Conservation (phyloP, 202 grass and related monocot species). For the Miscanthus sacchariflorus region DNA sequence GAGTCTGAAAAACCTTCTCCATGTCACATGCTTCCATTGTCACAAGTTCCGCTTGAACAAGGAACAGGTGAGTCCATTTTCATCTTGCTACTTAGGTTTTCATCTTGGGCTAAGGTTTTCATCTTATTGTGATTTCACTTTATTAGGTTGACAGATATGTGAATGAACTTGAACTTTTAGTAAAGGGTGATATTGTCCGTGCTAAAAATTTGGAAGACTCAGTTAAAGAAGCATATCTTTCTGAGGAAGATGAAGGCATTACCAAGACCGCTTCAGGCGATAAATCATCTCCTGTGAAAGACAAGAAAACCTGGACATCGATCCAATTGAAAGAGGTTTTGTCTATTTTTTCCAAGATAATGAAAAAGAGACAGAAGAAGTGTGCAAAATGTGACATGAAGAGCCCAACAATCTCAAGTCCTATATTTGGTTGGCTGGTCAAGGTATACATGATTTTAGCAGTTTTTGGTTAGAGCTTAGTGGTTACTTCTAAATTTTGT, state of each 20-base stretch:
- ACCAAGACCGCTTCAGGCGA: conserved; percentile 37
- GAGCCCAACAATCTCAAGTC: conserved; percentile 69
- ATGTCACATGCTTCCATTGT: conserved; percentile 75
- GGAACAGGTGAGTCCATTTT: conserved; percentile 55
- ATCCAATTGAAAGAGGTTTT: conserved; percentile 73
- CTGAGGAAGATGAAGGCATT: conserved; percentile 40
- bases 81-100: not conserved
- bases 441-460: conserved; percentile 65
- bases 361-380: conserved; percentile 69
- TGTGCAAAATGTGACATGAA: conserved; percentile 67
- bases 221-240: conserved; percentile 7
- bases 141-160: conserved; percentile 69
- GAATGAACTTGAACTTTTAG: conserved; percentile 64
- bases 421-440: conserved; percentile 78
- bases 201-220: conserved; percentile 71
- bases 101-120: not conserved
- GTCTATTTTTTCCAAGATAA: conserved; percentile 59
- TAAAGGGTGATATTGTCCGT: conserved; percentile 66
- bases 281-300: conserved; percentile 18
- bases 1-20: conserved; percentile 70
- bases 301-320: conserved; percentile 71
- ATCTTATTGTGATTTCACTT: conserved; percentile 32
- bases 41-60: conserved; percentile 66
- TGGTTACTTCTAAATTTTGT: not conserved
- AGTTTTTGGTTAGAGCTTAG: conserved; percentile 4